Percentiles rank a stretch among this genome's conserved stretches.
Evolutionary conservation across 2,329 filamentous ascomycete genomes (phyloP).

Genomic region (Moelleriella libera): DNA sequence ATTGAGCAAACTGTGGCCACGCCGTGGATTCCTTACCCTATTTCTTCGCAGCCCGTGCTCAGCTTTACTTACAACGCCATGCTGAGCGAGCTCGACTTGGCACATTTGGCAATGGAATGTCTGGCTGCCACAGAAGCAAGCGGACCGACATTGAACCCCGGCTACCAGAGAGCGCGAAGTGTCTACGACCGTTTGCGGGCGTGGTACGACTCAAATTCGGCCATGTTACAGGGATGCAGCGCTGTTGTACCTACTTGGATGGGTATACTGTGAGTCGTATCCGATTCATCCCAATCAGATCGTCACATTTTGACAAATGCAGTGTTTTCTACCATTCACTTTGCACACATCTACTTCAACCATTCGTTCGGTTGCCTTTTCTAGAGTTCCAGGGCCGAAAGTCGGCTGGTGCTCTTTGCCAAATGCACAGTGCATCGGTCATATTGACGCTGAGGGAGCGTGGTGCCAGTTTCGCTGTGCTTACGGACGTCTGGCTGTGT

Average conservation of each 20-base stretch:
- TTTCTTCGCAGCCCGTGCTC: neutral
- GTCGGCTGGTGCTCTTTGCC: neutral
- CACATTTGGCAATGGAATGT: slow-evolving; percentile 1
- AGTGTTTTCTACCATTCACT: slow-evolving; percentile 5
- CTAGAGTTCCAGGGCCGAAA: slow-evolving; percentile 1
- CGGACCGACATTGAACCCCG: neutral
- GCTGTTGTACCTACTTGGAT: slow-evolving; percentile 2
- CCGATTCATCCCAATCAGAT: neutral
- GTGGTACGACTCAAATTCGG: neutral
- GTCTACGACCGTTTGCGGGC: slow-evolving; percentile 1
- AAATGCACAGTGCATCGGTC: slow-evolving; percentile 7
- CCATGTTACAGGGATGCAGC: neutral
- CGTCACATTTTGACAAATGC: neutral
- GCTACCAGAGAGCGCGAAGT: neutral
- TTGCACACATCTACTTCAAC: slow-evolving; percentile 4
- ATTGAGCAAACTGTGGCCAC: neutral
- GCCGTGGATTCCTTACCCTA: slow-evolving; percentile 6
- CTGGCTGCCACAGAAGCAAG: slow-evolving; percentile 1
- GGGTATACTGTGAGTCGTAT: slow-evolving; percentile 4
- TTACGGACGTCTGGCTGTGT: slow-evolving; percentile 9
- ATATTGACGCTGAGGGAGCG: slow-evolving; percentile 10
- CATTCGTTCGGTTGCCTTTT: slow-evolving; percentile 1
- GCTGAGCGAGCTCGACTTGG: slow-evolving; percentile 2
- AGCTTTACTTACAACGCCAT: neutral
- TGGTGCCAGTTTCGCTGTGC: slow-evolving; percentile 10